A percentile compares a stretch with the other conserved stretches of the same genome.
Conservation (phyloP, 2,329 filamentous ascomycete species). For the Orbilia quercus region DNA sequence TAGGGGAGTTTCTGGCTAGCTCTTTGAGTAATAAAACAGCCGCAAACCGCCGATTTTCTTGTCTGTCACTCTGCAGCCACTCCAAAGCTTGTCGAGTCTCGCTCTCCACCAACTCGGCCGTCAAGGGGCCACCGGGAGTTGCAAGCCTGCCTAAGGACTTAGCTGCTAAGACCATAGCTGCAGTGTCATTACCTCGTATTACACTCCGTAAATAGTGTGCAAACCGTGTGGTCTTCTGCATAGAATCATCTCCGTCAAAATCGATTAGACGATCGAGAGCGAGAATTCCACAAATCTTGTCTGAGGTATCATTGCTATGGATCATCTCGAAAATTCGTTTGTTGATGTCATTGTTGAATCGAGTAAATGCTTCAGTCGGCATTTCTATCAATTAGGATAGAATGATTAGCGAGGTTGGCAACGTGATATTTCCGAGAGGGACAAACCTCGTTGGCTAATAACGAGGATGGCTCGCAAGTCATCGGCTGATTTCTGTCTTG, state of each 20-base stretch:
- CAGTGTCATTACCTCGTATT: constrained; percentile 88
- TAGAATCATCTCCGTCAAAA: constrained; percentile 93
- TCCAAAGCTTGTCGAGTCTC: constrained; percentile 96
- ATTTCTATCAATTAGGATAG: constrained; percentile 71
- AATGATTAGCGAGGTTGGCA: background rate
- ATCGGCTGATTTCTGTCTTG: constrained; percentile 64
- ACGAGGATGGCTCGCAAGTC: constrained; percentile 65
- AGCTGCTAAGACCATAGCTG: constrained; percentile 89
- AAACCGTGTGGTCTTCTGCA: constrained; percentile 93
- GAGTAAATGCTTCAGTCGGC: constrained; percentile 79
- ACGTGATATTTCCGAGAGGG: background rate
- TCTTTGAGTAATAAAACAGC: constrained; percentile 91
- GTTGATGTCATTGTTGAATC: constrained; percentile 75
- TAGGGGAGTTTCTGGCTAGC: constrained; percentile 90
- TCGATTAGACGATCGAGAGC: constrained; percentile 93
- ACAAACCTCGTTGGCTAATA: constrained; percentile 65
- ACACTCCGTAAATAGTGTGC: constrained; percentile 89
- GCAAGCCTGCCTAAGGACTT: constrained; percentile 89
- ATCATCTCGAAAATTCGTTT: constrained; percentile 77
- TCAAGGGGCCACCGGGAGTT: constrained; percentile 89
- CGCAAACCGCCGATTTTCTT: constrained; percentile 92
- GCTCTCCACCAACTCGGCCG: constrained; percentile 93
- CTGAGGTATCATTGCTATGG: constrained; percentile 84
- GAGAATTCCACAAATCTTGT: constrained; percentile 90
- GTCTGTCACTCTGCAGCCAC: constrained; percentile 93